These are phyloP conservation scores for Pseudogymnoascus sp. DNA, from an alignment of 2,329 filamentous ascomycete genomes.

Conservation along the genomic window DNA sequence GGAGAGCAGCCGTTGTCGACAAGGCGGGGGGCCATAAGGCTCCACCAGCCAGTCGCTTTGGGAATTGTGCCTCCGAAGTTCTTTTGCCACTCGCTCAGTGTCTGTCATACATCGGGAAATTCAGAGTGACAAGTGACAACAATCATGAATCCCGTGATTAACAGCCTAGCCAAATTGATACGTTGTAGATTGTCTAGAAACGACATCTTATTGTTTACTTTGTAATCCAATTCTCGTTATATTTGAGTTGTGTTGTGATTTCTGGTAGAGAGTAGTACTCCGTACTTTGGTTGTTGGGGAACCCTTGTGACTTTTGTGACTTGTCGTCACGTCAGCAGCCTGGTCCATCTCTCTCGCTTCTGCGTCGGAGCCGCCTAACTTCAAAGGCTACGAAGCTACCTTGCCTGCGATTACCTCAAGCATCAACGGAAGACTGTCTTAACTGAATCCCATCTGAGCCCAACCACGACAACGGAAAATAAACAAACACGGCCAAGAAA, in stretches of 20 bases:
- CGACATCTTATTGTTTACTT: not conserved
- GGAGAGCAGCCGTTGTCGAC: not conserved
- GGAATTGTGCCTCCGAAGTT: not conserved
- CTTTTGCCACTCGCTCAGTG: not conserved
- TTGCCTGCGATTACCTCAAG: conserved; percentile 7
- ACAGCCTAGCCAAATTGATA: not conserved
- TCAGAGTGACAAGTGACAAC: not conserved
- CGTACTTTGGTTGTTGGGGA: not conserved
- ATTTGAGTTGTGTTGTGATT: not conserved
- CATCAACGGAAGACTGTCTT: conserved; percentile 4
- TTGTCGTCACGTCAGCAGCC: conserved; percentile 7
- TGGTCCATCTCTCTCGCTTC: conserved; percentile 3
- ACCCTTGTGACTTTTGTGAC: not conserved
- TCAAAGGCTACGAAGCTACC: conserved; percentile 8
- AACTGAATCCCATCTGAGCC: not conserved
- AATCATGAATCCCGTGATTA: not conserved
- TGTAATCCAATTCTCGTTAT: not conserved
- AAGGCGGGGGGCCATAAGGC: not conserved
- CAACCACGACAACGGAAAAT: not conserved
- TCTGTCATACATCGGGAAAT: not conserved
- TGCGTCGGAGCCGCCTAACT: conserved; percentile 4
- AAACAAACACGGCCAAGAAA: not conserved
- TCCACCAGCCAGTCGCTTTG: not conserved
- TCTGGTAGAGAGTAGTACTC: not conserved
- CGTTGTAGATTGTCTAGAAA: not conserved